Evolutionary conservation across 1,139 yeast species (phyloP).

Genomic region (Spathaspora jeffriesii): DNA sequence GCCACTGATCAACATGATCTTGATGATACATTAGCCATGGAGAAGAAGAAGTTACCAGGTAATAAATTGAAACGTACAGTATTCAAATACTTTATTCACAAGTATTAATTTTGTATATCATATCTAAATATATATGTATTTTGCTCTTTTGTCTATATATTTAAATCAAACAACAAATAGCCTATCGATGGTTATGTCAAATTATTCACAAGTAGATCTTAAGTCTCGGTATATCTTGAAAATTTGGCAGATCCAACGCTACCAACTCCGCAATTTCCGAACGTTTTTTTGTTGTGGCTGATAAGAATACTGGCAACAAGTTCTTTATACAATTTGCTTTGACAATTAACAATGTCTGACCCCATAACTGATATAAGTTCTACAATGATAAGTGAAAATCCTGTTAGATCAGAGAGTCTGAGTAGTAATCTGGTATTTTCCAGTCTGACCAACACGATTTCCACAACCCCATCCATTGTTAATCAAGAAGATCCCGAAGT

Average conservation of each 20-base stretch:
- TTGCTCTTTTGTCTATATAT: too few species aligned
- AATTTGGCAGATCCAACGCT: too few species aligned
- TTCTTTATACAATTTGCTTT: neutral
- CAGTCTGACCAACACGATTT: neutral
- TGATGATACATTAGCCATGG: conserved; percentile 3
- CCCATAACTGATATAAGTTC: neutral
- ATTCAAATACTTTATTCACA: conserved; percentile 36
- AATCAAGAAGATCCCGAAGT: conserved; percentile 8
- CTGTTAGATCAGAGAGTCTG: conserved; percentile 1
- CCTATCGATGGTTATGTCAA: too few species aligned
- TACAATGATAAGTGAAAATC: neutral
- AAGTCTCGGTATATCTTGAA: too few species aligned
- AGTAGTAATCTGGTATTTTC: neutral
- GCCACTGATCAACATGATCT: conserved; percentile 5
- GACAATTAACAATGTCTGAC: neutral
- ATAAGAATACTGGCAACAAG: neutral
- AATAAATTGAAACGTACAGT: conserved; percentile 32
- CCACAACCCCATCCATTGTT: neutral
- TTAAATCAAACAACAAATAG: too few species aligned
- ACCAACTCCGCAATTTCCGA: too few species aligned
- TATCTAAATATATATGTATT: conserved; percentile 3
- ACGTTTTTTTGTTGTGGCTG: conserved; percentile 2
- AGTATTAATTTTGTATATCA: conserved; percentile 20
- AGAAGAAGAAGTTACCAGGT: conserved; percentile 17
- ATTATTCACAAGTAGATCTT: too few species aligned